phyloP scores from a whole-genome alignment of 2,329 filamentous ascomycete genomes.

The Diaporthe sp. region DNA sequence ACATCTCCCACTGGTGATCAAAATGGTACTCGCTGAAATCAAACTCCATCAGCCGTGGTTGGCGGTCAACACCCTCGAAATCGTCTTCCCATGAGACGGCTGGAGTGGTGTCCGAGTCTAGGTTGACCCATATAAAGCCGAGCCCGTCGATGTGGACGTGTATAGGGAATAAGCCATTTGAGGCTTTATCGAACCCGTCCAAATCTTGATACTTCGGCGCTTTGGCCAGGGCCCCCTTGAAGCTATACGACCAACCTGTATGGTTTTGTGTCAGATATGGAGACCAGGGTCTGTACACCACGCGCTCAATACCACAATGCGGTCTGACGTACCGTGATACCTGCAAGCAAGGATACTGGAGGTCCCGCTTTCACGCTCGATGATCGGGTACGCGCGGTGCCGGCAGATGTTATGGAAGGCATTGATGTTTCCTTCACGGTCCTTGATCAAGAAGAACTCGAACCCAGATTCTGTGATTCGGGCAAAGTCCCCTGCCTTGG shows the following conservation, averaged over 20 bases:
- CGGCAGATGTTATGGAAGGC: conserved; percentile 56
- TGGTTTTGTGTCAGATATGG: neutral
- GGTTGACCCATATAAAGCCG: conserved; percentile 5
- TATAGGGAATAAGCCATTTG: neutral
- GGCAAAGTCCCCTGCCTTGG: conserved; percentile 49
- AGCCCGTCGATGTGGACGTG: neutral
- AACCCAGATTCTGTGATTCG: conserved; percentile 46
- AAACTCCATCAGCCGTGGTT: conserved; percentile 56
- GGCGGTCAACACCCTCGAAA: conserved; percentile 58
- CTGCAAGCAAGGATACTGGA: conserved; percentile 51
- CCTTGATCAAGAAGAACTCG: conserved; percentile 51
- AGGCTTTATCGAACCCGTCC: neutral
- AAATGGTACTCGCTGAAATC: conserved; percentile 65
- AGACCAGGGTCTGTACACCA: neutral
- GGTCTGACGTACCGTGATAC: conserved; percentile 31
- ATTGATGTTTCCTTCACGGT: conserved; percentile 46
- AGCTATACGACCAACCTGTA: conserved; percentile 51
- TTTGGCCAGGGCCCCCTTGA: conserved; percentile 53
- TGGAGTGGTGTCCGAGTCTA: neutral
- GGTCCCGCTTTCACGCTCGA: conserved; percentile 48
- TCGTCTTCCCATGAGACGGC: conserved; percentile 60
- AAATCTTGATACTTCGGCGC: conserved; percentile 6
- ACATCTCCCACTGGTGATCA: conserved; percentile 67
- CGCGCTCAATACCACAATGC: neutral
- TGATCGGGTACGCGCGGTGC: conserved; percentile 54